Conservation (phyloP, 306 rosid genomes). For the Lagenaria siceraria region DNA sequence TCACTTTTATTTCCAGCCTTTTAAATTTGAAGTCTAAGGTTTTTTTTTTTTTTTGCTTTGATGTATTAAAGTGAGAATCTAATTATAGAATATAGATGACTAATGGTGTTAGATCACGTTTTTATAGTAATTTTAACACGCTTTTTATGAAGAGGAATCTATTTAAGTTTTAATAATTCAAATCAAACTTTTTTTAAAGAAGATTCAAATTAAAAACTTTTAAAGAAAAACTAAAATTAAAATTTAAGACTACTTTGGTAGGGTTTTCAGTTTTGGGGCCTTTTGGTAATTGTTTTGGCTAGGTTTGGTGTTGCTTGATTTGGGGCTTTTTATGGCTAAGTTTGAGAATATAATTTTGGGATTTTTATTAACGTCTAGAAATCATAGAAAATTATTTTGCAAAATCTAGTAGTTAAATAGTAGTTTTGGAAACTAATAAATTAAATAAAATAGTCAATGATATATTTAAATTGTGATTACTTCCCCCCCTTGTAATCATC, state of each 20-base stretch:
- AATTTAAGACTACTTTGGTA: background rate
- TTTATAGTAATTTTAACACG: background rate
- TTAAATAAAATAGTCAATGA: no score
- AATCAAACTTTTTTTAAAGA: background rate
- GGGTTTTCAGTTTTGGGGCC: background rate
- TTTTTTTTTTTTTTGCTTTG: background rate
- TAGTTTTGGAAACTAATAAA: background rate
- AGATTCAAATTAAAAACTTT: no score
- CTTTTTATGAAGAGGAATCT: background rate
- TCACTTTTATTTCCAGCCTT: background rate
- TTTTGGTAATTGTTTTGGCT: background rate
- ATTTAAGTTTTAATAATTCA: background rate
- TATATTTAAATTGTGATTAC: background rate
- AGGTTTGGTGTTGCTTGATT: background rate
- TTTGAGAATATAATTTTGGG: background rate
- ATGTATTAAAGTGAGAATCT: background rate
- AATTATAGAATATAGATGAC: background rate
- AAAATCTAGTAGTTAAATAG: background rate
- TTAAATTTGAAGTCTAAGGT: background rate
- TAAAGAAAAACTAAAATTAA: background rate
- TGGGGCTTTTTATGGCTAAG: background rate
- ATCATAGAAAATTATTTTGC: background rate
- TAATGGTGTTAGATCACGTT: background rate
- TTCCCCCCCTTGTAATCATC: background rate
- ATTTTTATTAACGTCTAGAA: background rate